Percentiles rank a stretch among this genome's conserved stretches.
phyloP scores from a whole-genome alignment of 2,329 filamentous ascomycete species.

The Colletotrichum eleusines region DNA sequence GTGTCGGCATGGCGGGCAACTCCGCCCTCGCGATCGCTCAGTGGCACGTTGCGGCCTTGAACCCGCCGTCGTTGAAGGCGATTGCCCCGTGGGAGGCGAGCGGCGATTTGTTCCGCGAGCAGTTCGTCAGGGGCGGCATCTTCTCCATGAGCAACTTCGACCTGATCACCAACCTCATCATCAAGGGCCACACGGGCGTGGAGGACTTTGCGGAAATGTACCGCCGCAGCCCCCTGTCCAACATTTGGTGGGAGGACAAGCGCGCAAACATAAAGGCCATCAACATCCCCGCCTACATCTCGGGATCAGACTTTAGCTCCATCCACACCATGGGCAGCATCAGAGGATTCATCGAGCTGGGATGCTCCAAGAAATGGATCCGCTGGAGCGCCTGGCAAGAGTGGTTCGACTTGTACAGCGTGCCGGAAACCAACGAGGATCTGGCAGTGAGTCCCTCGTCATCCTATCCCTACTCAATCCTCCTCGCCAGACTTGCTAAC shows the following conservation, averaged over 20 bases:
- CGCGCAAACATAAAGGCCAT: constrained; percentile 52
- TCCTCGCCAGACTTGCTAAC: background rate
- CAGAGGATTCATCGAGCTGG: constrained; percentile 49
- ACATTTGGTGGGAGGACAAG: constrained; percentile 55
- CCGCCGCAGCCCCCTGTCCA: constrained; percentile 49
- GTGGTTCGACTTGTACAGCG: constrained; percentile 58
- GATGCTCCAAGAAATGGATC: constrained; percentile 55
- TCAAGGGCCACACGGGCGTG: constrained; percentile 50
- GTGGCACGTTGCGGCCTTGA: constrained; percentile 44
- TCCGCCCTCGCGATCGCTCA: constrained; percentile 47
- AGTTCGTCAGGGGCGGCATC: constrained; percentile 57
- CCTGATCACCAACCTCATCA: constrained; percentile 54
- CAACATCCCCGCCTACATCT: constrained; percentile 52
- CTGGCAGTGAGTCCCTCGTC: constrained; percentile 44
- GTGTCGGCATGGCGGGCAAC: constrained; percentile 50
- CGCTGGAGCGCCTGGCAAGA: constrained; percentile 55
- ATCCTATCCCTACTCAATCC: accelerated
- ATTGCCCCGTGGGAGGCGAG: constrained; percentile 57
- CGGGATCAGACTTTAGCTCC: constrained; percentile 47
- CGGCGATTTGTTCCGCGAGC: constrained; percentile 60
- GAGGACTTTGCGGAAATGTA: constrained; percentile 59
- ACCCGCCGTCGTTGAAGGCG: constrained; percentile 43
- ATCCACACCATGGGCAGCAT: constrained; percentile 46
- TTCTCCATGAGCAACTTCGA: constrained; percentile 57
- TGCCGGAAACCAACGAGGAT: constrained; percentile 51